These are phyloP conservation scores for Colletotrichum lini DNA, from an alignment of 2,329 filamentous ascomycete species.

Conservation along the genomic window DNA sequence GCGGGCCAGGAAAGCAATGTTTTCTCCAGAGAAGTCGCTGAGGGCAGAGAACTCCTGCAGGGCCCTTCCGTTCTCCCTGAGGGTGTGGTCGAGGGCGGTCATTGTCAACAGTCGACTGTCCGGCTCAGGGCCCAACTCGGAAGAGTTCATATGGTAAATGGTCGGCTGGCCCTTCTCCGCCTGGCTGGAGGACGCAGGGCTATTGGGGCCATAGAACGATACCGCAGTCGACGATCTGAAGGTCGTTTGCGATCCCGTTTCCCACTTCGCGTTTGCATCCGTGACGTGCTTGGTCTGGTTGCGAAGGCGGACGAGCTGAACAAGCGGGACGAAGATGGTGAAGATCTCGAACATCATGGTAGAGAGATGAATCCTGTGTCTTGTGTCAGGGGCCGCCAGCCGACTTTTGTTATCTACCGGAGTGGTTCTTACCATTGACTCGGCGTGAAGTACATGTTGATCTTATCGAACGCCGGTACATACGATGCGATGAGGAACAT, in stretches of 20 bases:
- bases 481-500: constrained; percentile 68
- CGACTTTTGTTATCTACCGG: background rate
- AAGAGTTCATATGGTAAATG: constrained; percentile 38
- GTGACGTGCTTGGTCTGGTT: constrained; percentile 45
- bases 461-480: constrained; percentile 53
- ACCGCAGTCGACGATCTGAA: constrained; percentile 37
- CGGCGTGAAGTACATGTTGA: constrained; percentile 65
- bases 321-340: constrained; percentile 66
- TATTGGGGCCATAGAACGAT: constrained; percentile 43
- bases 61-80: constrained; percentile 60
- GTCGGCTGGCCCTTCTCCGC: constrained; percentile 52
- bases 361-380: constrained; percentile 62
- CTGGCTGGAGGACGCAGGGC: constrained; percentile 38
- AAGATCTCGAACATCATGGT: constrained; percentile 69
- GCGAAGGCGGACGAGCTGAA: constrained; percentile 47
- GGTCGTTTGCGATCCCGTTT: constrained; percentile 46
- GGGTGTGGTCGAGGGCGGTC: constrained; percentile 64
- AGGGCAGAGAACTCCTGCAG: constrained; percentile 67
- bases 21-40: constrained; percentile 71
- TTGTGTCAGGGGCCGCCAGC: constrained; percentile 46
- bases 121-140: constrained; percentile 40
- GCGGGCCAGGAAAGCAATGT: constrained; percentile 68
- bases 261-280: constrained; percentile 50
- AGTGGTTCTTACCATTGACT: constrained; percentile 62
- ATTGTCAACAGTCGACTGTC: constrained; percentile 65